These are phyloP conservation scores for Globisporangium cederbergense DNA, from an alignment of 352 stramenopile genomes.

Conservation along the genomic window DNA sequence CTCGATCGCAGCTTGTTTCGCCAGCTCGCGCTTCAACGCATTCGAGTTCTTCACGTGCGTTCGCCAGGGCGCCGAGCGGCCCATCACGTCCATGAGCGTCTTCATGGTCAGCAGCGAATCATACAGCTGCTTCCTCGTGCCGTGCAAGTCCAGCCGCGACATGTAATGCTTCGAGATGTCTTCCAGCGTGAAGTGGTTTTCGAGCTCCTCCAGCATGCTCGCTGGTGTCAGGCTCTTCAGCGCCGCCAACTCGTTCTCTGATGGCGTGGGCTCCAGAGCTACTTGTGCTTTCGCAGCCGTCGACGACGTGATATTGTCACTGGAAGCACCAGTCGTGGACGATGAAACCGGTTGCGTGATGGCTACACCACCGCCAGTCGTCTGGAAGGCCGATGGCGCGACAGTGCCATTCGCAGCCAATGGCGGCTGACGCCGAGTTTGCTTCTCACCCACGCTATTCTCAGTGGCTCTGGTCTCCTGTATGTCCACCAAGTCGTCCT, in stretches of 20 bases:
- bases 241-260: constrained; percentile 24
- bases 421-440: neutral
- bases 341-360: neutral
- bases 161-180: constrained; percentile 33
- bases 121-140: constrained; percentile 33
- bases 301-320: neutral
- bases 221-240: constrained; percentile 42
- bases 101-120: constrained; percentile 48
- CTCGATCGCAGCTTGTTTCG: constrained; percentile 50
- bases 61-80: constrained; percentile 54
- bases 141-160: constrained; percentile 23
- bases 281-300: neutral
- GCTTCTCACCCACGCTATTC: neutral
- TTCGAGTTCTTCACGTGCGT: constrained; percentile 64
- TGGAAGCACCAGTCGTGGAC: neutral
- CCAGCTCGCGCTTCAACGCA: constrained; percentile 50
- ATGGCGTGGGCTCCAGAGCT: neutral
- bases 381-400: neutral
- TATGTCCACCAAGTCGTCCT: constrained; percentile 27
- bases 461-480: neutral
- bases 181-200: constrained; percentile 28
- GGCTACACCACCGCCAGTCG: neutral
- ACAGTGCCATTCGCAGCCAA: neutral
- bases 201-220: constrained; percentile 39
- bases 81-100: constrained; percentile 53